Evolutionary conservation across 306 rosid species (phyloP), one percentile per base, ranked within the genome.

Genomic region (Trifolium repens): DNA sequence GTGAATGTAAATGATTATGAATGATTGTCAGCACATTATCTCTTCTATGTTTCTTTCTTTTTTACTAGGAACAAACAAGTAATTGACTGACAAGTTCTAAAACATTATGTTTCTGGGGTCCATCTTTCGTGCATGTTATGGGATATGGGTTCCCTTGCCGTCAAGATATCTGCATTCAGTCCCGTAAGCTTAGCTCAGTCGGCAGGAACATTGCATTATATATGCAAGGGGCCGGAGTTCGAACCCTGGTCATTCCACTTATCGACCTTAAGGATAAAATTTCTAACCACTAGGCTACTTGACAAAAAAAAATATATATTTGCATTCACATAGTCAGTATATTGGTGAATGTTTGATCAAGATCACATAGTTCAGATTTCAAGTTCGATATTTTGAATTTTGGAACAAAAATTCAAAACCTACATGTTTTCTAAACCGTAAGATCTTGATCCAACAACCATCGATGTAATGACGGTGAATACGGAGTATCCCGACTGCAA

Each of bases 1-100:
- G 80, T 80, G 84, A 84, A 46, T 82, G 68, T 71, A 47, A 75
- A 69, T 74, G 80, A 82, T 84, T 84, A 68, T 71, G 64, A 75
- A 74, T 74, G 80, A 82, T 84, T 78, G 70, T 67, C 58, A 50
- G 60, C 32, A 39, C n/a, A 50, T 35, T 52, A 63, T 59, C 24
- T 13, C 10, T 72, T 50, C 55, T 58, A 63, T 30, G 44, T 43
- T 52, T 39, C 42, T 61, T 13, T 2, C 7, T 4, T 12, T 12
- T 78, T 72, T 57, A 53, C 26, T 13, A 17, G 42, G 73, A 32
- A 32, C 35, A 32, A 53, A 52, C 50, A 52, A 64, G 67, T 42
- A 54, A 55, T 72, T 52, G 39, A 44, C 26, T 72, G 66, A 44
- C 16, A 58, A 39, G 65, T 35, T 78, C 58, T 60, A 26, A 49